These are phyloP conservation scores for Coemansia sp. DNA, from an alignment of 192 early-diverging fungal species.

Conservation along the genomic window DNA sequence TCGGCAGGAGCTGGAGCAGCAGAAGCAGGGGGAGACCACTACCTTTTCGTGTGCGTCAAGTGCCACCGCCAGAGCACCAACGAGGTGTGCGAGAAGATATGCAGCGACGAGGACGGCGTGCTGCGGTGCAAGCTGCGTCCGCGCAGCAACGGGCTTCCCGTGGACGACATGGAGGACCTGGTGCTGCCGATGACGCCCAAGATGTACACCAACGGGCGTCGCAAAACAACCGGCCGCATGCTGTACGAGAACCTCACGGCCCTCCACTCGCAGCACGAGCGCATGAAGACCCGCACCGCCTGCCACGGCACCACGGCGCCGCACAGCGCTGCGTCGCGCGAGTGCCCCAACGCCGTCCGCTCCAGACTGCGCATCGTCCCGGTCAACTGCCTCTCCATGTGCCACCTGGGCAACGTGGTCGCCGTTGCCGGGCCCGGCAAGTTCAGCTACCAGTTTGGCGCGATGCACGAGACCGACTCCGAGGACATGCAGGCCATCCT, in stretches of 20 bases:
- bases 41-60: conserved; percentile 54
- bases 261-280: conserved; percentile 50
- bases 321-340: conserved; percentile 34
- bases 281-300: conserved; percentile 42
- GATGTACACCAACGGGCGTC: conserved; percentile 43
- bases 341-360: conserved; percentile 48
- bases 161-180: conserved; percentile 55
- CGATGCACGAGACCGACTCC: conserved; percentile 51
- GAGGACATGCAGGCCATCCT: conserved; percentile 52
- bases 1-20: too few species aligned
- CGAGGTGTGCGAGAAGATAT: conserved; percentile 56
- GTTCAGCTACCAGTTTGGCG: conserved; percentile 55
- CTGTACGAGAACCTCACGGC: conserved; percentile 52
- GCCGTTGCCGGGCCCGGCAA: conserved; percentile 46
- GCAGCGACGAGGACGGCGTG: conserved; percentile 53
- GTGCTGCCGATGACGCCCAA: conserved; percentile 55
- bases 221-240: conserved; percentile 56
- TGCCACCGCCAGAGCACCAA: conserved; percentile 55
- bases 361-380: conserved; percentile 53
- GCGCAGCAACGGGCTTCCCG: conserved; percentile 33
- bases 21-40: conserved; percentile 27
- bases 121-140: conserved; percentile 50
- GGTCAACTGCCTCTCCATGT: conserved; percentile 51
- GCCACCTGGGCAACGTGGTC: conserved; percentile 51
- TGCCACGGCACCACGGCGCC: conserved; percentile 35